phyloP scores from a whole-genome alignment of 139 green algal species.

The Picochlorum costavermella region DNA sequence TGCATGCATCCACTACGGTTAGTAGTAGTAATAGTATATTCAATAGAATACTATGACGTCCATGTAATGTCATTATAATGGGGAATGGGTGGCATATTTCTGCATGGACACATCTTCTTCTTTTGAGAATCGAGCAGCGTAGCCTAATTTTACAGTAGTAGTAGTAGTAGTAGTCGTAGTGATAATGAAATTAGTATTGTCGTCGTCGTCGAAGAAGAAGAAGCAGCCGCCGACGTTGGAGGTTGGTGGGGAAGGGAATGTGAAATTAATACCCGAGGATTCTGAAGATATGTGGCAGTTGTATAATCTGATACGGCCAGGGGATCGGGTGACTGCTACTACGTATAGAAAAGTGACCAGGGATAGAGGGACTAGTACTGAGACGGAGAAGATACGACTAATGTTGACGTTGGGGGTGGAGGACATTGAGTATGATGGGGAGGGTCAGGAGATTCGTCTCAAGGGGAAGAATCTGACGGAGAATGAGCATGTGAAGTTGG shows the following conservation, averaged over 20 bases:
- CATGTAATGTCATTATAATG: too few relatives aligned
- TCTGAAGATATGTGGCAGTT: constrained; percentile 91
- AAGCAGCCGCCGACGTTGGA: constrained; percentile 13
- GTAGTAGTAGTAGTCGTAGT: too few relatives aligned
- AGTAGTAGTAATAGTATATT: too few relatives aligned
- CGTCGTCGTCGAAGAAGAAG: too few relatives aligned
- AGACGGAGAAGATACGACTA: constrained; percentile 71
- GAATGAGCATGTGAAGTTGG: constrained; percentile 85
- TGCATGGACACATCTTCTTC: too few relatives aligned
- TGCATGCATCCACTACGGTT: too few relatives aligned
- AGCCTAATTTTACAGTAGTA: too few relatives aligned
- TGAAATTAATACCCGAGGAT: constrained; percentile 76
- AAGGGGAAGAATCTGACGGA: constrained; percentile 59
- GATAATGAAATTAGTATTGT: too few relatives aligned
- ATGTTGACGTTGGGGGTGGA: constrained; percentile 72
- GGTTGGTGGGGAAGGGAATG: constrained; percentile 46
- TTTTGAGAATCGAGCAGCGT: too few relatives aligned
- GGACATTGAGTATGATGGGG: constrained; percentile 75
- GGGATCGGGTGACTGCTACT: constrained; percentile 56
- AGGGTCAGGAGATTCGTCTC: constrained; percentile 43
- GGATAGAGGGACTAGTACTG: constrained; percentile 44
- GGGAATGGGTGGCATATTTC: too few relatives aligned
- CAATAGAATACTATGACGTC: too few relatives aligned
- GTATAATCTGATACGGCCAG: constrained; percentile 75
- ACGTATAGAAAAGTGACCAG: constrained; percentile 36